These are phyloP conservation scores for Dictyostelium intermedium DNA, from an alignment of 78 protist species.

Conservation along the genomic window DNA sequence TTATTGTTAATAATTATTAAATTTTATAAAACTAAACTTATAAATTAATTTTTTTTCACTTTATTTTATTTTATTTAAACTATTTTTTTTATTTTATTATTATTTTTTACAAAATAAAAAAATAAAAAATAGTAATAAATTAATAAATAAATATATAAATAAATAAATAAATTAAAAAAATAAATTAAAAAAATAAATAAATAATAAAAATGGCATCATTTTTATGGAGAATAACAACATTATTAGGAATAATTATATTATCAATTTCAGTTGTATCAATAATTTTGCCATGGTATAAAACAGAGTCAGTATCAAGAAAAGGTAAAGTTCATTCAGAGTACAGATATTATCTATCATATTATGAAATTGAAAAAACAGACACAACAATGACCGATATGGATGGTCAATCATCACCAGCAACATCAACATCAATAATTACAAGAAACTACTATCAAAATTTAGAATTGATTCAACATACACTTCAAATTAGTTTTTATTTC, in stretches of 20 bases:
- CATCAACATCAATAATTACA: not conserved
- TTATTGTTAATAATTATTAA: not conserved
- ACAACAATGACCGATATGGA: not conserved
- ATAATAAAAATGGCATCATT: not conserved
- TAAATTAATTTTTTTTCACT: no score
- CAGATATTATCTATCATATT: not conserved
- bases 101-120: no score
- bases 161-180: not conserved
- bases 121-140: no score
- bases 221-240: not conserved
- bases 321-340: not conserved
- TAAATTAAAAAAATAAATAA: not conserved
- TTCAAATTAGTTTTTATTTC: not conserved
- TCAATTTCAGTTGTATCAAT: constrained; percentile 2
- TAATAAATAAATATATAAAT: no score
- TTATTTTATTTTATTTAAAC: not conserved
- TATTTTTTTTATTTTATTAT: no score
- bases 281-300: constrained; percentile 8
- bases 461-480: not conserved
- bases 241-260: not conserved
- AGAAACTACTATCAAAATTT: not conserved
- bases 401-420: not conserved
- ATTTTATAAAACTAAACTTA: not conserved
- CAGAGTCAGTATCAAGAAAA: not conserved
- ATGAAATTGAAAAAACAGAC: not conserved